Evolutionary conservation across 139 green algal species (phyloP), one percentile per base, ranked within the genome.

Genomic region (Chlorella sp.): DNA sequence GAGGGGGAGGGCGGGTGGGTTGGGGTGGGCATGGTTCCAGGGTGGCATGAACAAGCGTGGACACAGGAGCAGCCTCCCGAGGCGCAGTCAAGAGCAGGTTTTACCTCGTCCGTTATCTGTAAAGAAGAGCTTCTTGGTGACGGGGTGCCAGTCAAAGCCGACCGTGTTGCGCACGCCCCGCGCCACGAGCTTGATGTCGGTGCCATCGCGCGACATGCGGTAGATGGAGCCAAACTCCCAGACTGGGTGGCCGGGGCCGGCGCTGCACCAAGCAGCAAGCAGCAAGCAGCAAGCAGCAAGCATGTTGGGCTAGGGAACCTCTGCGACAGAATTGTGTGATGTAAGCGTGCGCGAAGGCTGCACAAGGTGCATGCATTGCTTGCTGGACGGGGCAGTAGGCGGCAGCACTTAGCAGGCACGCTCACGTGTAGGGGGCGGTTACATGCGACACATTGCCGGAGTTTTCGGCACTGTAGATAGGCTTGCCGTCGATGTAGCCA

Each of bases 91-190:
- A 51, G 44, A 9, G 44, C 7, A 51, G 7, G 6, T 51, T 9
- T 51, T 9, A 51, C 44, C 87, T 15, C 81, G 51, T 1, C 87
- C 87, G 70, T 90, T 90, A 65, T 90, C 87, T 32, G 87, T 90
- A 70, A 88, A 88, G 23, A 44, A 90, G 28, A 90, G 44, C 76
- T 86, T n/a, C 39, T n/a, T 25, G 32, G 75, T 90, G 30, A 62
- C 65, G 4, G 87, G 87, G 73, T 90, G 36, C 36, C 36, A 56
- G 69, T 75, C 69, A 25, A 75, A 75, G 69, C 69, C 69, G 26
- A 75, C 69, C 18, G 36, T 55, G 36, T 51, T 75, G 69, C 69
- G 69, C 69, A 75, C 69, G 36, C 69, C 71, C 0, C 6, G 28
- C 3, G 71, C 71, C 41, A 63, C 55, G 11, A 25, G 47, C 17